phyloP scores from a whole-genome alignment of 352 stramenopile species.

The Aphanomyces stellatus region DNA sequence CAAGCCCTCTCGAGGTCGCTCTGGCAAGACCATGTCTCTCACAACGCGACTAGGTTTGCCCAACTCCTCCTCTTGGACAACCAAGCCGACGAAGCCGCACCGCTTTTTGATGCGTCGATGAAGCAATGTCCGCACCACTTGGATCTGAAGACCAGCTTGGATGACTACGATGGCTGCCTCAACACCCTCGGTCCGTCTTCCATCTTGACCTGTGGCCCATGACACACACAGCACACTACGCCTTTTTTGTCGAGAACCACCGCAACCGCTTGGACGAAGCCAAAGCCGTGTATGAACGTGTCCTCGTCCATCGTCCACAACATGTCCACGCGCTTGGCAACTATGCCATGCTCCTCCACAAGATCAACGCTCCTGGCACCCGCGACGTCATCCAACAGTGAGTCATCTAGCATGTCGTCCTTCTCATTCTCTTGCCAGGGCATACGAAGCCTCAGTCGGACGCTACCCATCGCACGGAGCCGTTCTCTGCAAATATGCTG shows the following conservation, averaged over 20 bases:
- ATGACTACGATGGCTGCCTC: background rate
- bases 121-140: background rate
- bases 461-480: background rate
- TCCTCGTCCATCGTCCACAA: background rate
- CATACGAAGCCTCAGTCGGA: background rate
- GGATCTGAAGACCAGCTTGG: background rate
- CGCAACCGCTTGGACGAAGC: background rate
- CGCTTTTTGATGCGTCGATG: background rate
- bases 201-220: background rate
- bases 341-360: conserved; percentile 15
- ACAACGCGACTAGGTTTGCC: conserved; percentile 1
- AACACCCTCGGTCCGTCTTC: background rate
- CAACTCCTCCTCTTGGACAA: background rate
- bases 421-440: background rate
- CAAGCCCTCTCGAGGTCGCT: background rate
- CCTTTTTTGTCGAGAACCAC: conserved; percentile 3
- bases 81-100: background rate
- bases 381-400: background rate
- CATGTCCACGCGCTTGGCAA: conserved; percentile 2
- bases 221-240: too few species aligned
- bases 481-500: conserved; percentile 10
- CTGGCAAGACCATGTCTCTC: background rate
- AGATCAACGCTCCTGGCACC: background rate
- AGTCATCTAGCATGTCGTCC: background rate
- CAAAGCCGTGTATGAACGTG: background rate